Conservation (phyloP, 495 filamentous ascomycete species). For the Physcia stellaris region DNA sequence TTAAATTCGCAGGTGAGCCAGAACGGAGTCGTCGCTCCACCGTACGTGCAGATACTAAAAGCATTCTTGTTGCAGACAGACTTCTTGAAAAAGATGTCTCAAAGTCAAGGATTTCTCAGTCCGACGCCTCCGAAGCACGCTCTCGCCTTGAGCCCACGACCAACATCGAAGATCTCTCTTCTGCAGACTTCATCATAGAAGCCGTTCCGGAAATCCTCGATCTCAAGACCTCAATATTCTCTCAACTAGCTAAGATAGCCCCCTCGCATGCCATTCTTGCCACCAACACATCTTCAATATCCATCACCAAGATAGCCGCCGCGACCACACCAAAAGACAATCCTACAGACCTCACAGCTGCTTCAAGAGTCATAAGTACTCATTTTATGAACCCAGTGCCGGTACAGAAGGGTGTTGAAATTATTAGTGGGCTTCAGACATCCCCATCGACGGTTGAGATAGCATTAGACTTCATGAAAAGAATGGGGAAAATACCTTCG, state of each 20-base stretch:
- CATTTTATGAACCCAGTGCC: conserved; percentile 99
- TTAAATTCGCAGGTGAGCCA: conserved; percentile 69
- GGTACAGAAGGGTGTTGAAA: conserved; percentile 93
- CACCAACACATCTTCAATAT: conserved; percentile 96
- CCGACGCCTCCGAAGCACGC: conserved; percentile 57
- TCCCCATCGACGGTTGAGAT: conserved; percentile 65
- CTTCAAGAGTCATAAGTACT: conserved; percentile 82
- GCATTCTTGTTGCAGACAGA: conserved; percentile 49
- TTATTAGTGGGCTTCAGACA: conserved; percentile 88
- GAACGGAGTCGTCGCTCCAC: not conserved
- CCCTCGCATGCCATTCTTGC: conserved; percentile 83
- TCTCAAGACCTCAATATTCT: conserved; percentile 82
- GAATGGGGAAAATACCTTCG: conserved; percentile 87
- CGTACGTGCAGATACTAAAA: conserved; percentile 3
- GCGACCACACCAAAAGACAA: conserved; percentile 51
- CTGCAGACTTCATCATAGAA: conserved; percentile 94
- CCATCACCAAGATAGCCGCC: conserved; percentile 89
- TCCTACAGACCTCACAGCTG: conserved; percentile 63
- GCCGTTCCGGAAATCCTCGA: conserved; percentile 86
- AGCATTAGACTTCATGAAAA: conserved; percentile 73
- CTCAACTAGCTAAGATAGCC: conserved; percentile 66
- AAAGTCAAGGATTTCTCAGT: conserved; percentile 68
- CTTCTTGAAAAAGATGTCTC: conserved; percentile 83
- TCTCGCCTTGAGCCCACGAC: conserved; percentile 55
- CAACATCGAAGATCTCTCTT: conserved; percentile 62